Percentiles rank a stretch among this genome's conserved stretches.
Conservation (phyloP, 352 stramenopile species). For the Globisporangium orthogonon region DNA sequence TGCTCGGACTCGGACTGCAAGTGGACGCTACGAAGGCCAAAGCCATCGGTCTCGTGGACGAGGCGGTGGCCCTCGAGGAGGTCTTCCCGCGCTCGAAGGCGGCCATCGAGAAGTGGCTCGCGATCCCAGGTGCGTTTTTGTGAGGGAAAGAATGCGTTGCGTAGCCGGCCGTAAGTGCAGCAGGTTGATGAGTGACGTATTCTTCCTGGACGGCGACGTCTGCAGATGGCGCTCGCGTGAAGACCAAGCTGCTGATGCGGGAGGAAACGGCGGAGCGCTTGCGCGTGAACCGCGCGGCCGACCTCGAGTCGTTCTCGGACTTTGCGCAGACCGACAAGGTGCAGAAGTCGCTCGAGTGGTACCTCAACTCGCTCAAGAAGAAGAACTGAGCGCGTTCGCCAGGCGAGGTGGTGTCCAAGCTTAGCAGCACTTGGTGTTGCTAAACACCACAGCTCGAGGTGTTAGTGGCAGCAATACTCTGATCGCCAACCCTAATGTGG, state of each 20-base stretch:
- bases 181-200: not conserved
- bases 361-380: conserved; percentile 79
- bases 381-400: conserved; percentile 20
- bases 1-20: conserved; percentile 74
- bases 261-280: conserved; percentile 64
- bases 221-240: conserved; percentile 56
- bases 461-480: too few species aligned
- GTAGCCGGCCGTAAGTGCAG: too few species aligned
- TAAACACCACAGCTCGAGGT: too few species aligned
- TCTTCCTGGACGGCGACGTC: not conserved
- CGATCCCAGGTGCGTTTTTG: conserved; percentile 53
- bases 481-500: too few species aligned
- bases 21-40: conserved; percentile 73
- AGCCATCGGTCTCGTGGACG: conserved; percentile 69
- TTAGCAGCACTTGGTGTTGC: too few species aligned
- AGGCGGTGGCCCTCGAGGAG: conserved; percentile 69
- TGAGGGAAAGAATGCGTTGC: not conserved
- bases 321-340: conserved; percentile 79
- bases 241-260: conserved; percentile 76
- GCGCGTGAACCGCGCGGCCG: conserved; percentile 35
- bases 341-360: conserved; percentile 73
- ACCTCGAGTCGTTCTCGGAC: conserved; percentile 64
- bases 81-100: conserved; percentile 61
- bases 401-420: not conserved
- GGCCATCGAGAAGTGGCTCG: conserved; percentile 69